Conservation (phyloP, 257 asterid genomes). For the Solanum pennellii region DNA sequence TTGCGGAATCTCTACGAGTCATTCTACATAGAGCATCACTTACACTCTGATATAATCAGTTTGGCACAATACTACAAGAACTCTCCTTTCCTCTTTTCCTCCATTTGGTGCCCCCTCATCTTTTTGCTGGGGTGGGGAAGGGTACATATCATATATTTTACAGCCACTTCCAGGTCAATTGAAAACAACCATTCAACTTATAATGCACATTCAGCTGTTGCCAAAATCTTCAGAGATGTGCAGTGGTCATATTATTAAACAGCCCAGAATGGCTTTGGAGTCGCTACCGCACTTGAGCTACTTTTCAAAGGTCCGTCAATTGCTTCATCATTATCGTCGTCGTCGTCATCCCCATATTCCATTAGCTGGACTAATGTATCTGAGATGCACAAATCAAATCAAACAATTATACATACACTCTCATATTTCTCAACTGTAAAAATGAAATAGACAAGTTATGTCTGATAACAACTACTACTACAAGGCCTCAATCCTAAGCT, state of each 20-base stretch:
- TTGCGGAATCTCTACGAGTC: background rate
- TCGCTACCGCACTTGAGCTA: constrained; percentile 14
- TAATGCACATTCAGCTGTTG: background rate
- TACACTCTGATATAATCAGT: background rate
- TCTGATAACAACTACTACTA: background rate
- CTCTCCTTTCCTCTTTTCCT: background rate
- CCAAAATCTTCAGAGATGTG: background rate
- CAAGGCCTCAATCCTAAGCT: background rate
- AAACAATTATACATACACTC: background rate
- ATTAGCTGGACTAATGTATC: constrained; percentile 76
- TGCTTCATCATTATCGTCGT: constrained; percentile 26
- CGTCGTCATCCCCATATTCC: constrained; percentile 95
- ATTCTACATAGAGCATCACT: background rate
- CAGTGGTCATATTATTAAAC: constrained; percentile 13
- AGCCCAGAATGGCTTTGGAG: constrained; percentile 76
- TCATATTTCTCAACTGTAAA: background rate
- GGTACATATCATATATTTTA: background rate
- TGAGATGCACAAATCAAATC: constrained; percentile 2
- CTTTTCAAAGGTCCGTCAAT: constrained; percentile 7
- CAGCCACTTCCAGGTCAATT: background rate
- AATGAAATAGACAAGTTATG: background rate
- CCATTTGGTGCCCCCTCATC: background rate
- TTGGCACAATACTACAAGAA: background rate
- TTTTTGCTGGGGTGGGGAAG: background rate
- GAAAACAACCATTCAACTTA: background rate